Evolutionary conservation across 257 asterid genomes (phyloP), one percentile per base, ranked within the genome.

Genomic region (Mitragyna speciosa): DNA sequence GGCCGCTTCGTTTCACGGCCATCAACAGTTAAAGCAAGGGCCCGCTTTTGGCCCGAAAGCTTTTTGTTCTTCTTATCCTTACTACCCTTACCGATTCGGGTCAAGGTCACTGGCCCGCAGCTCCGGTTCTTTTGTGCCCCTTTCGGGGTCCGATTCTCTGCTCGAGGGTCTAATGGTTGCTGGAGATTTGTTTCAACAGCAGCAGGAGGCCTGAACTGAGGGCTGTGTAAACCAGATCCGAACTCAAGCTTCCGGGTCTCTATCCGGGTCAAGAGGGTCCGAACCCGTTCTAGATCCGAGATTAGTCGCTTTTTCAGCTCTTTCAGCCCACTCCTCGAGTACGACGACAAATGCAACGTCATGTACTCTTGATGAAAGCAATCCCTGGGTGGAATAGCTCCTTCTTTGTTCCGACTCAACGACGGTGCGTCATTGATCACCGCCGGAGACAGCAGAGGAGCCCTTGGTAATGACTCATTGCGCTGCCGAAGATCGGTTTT

Each of bases 281-380:
- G 85, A 30, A 86, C 89, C 61, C 78, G 48, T 33, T 70, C 12
- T 12, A 83, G 79, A n/a, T 86, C 89, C 16, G 65, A 74, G 41
- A 66, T 64, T 45, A 86, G 52, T 31, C 82, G 79, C 15, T 28
- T 71, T 71, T 81, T 83, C 54, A 86, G 80, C 45, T 70, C 77
- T 71, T 78, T 78, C 73, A 74, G 39, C 79, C 81, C 83, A 0
- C 24, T 54, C 19, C 41, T 75, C 61, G 89, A 78, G 76, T 78
- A 78, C 33, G 84, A 74, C 52, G 78, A 72, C 31, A 83, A 54
- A 83, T 86, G 70, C 65, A 66, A 78, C 8, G 81, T 70, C 26
- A 83, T 80, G 70, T 70, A 81, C 64, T 78, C 83, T 65, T 76
- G 58, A 74, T 41, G 77, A 72, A 70, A 83, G 9, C 76, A 33